Base-by-base conservation (phyloP, 257 asterid genomes). In the Orobanche coerulescens region DNA sequence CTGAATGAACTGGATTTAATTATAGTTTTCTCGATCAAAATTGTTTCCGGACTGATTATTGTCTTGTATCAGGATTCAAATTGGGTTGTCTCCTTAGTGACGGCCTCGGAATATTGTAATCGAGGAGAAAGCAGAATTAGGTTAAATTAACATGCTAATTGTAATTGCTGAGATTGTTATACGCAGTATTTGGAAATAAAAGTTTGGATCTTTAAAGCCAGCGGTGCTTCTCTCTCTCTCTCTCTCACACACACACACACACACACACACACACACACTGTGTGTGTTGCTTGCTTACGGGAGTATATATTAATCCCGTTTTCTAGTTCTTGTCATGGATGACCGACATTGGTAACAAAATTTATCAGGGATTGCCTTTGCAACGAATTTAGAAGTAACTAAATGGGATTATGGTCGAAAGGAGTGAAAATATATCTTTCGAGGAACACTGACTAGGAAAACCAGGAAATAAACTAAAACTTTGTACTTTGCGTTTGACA, bases 201-300 rank as follows among this genome's bases (percentile, higher is more conserved):
- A 76, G 3, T 50, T 67, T 51, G 55, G 77, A 74, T 71, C 79
- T 72, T 74, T 72, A 23, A 62, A 68, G 16, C 11, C 19, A 6
- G 44, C 28, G 11, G 26, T 33, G 24, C 12, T 28, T 39, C 31
- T 62, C 31, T 14, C 34, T 42, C 14, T n/a, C 60, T 61, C 61
- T 12, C 46, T 37, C 25, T 67, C n/a, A n/a, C n/a, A n/a, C n/a
- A n/a, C n/a, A n/a, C n/a, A n/a, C n/a, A n/a, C n/a, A n/a, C n/a
- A n/a, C n/a, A n/a, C n/a, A n/a, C n/a, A n/a, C n/a, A n/a, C n/a
- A n/a, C n/a, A n/a, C n/a, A n/a, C n/a, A n/a, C n/a, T n/a, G n/a
- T n/a, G n/a, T n/a, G n/a, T n/a, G n/a, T n/a, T n/a, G n/a, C n/a
- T 26, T 30, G 18, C 33, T n/a, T 18, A 23, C 46, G 4, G 16